phyloP scores from a whole-genome alignment of 805 yeast species.

The Lipomyces spencermartinsiae region DNA sequence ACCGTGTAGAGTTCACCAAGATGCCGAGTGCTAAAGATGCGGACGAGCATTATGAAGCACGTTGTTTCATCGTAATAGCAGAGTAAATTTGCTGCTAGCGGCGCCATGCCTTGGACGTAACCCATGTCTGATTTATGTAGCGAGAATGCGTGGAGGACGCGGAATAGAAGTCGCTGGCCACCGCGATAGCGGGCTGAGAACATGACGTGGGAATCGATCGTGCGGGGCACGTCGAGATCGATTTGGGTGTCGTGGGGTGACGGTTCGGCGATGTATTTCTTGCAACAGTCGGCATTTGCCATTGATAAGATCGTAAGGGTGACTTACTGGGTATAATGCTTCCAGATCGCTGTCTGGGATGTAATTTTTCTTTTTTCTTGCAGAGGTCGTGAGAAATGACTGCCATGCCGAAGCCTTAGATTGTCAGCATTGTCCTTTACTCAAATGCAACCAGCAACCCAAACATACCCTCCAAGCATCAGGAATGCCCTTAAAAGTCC shows the following conservation, averaged over 20 bases:
- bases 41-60: constrained; percentile 33
- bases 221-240: constrained; percentile 40
- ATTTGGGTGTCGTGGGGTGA: constrained; percentile 37
- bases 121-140: constrained; percentile 37
- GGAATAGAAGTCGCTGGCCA: constrained; percentile 38
- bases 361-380: constrained; percentile 12
- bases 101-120: constrained; percentile 50
- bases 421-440: not conserved
- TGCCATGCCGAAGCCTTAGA: constrained; percentile 34
- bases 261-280: constrained; percentile 15
- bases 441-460: too few relatives aligned
- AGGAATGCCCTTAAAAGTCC: constrained; percentile 38
- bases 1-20: constrained; percentile 27
- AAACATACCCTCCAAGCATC: constrained; percentile 36
- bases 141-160: constrained; percentile 38
- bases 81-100: constrained; percentile 54
- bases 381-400: constrained; percentile 31
- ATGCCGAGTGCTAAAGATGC: constrained; percentile 22
- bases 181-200: constrained; percentile 38
- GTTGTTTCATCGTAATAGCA: constrained; percentile 37
- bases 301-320: not conserved
- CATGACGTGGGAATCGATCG: constrained; percentile 35
- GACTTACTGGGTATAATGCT: constrained; percentile 7
- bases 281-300: not conserved
- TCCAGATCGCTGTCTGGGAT: constrained; percentile 14